phyloP scores from a whole-genome alignment of 106 monocot genomes.

The Platanthera zijinensis region DNA sequence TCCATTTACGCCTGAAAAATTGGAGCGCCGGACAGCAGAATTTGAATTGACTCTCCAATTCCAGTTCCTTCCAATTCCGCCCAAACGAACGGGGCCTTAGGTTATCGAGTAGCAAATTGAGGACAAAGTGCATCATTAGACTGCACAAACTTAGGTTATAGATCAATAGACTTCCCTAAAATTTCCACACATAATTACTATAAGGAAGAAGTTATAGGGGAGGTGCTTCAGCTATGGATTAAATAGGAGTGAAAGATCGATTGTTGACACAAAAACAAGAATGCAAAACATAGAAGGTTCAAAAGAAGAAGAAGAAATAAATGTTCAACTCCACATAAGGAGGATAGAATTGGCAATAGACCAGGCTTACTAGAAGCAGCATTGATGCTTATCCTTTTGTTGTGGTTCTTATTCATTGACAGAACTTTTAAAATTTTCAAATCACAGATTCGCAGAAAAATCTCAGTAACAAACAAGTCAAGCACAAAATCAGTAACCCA shows the following conservation, averaged over 20 bases:
- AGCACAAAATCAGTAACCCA: not conserved
- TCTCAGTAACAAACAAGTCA: conserved; percentile 3
- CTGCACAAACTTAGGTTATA: not conserved
- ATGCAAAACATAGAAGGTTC: not conserved
- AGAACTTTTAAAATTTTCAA: not conserved
- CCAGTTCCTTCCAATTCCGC: too few relatives aligned
- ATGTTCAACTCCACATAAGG: not conserved
- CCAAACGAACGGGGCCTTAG: too few relatives aligned
- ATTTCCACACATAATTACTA: not conserved
- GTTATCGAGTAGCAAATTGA: not conserved
- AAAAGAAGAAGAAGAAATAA: not conserved
- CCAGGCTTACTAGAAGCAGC: conserved; percentile 4
- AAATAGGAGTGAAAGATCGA: not conserved
- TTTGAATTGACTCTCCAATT: too few relatives aligned
- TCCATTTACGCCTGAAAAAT: too few relatives aligned
- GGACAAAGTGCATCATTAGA: not conserved
- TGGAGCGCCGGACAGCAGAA: too few relatives aligned
- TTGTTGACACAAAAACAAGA: not conserved
- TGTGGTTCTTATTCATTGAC: not conserved
- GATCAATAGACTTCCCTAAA: not conserved
- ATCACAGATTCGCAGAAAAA: not conserved
- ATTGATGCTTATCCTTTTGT: conserved; percentile 3
- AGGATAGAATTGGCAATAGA: not conserved
- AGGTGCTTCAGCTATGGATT: not conserved
- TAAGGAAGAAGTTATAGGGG: not conserved